Evolutionary conservation across 371 early-diverging fungal species (phyloP).

Genomic region (Lichtheimia corymbifera): DNA sequence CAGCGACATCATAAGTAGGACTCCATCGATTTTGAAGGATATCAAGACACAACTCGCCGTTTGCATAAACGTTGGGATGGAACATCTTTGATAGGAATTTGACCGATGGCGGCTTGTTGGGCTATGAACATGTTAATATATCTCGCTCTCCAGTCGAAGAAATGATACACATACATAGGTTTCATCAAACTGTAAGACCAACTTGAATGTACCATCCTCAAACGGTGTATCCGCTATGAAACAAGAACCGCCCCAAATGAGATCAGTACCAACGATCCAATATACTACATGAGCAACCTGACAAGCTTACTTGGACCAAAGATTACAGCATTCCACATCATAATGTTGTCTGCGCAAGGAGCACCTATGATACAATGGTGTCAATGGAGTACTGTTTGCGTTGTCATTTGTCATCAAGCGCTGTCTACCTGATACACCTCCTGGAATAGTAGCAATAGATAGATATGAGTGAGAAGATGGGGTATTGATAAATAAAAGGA

Average conservation of each 20-base stretch:
- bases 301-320: slow-evolving; percentile 85
- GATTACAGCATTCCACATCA: slow-evolving; percentile 98
- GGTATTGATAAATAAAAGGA: no score
- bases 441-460: slow-evolving; percentile 15
- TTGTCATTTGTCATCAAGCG: neutral
- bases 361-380: slow-evolving; percentile 64
- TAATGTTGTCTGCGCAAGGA: slow-evolving; percentile 93
- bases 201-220: slow-evolving; percentile 99
- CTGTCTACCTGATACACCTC: slow-evolving; percentile 49
- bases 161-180: slow-evolving; percentile 65
- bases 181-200: slow-evolving; percentile 95
- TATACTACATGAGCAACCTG: neutral
- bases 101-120: slow-evolving; percentile 98
- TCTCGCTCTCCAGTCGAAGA: neutral
- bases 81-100: slow-evolving; percentile 98
- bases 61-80: slow-evolving; percentile 99
- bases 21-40: slow-evolving; percentile 99
- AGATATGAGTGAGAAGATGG: neutral
- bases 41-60: slow-evolving; percentile 98
- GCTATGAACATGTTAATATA: slow-evolving; percentile 38
- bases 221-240: slow-evolving; percentile 93
- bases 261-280: neutral
- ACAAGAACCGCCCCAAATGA: neutral
- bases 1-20: slow-evolving; percentile 96
- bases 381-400: neutral